Conservation (phyloP, 257 asterid genomes). For the Solanum pennellii region DNA sequence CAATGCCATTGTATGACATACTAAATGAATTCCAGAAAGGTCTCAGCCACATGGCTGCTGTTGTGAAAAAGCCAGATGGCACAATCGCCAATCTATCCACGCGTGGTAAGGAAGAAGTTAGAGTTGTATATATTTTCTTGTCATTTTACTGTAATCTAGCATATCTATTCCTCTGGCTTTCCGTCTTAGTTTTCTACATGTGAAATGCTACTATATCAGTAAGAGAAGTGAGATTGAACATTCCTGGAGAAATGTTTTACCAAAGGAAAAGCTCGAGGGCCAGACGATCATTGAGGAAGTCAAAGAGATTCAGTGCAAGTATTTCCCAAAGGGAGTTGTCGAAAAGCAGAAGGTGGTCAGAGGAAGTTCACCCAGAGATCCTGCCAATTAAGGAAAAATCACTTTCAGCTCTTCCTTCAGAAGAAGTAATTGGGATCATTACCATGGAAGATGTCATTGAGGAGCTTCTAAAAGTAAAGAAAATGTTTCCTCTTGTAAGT, state of each 20-base stretch:
- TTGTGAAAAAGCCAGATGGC: slow-evolving; percentile 21
- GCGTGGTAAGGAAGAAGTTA: not conserved
- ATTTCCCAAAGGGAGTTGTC: slow-evolving; percentile 9
- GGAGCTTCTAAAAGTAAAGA: slow-evolving; percentile 12
- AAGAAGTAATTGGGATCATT: slow-evolving; percentile 21
- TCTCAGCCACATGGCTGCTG: slow-evolving; percentile 78
- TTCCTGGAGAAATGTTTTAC: not conserved
- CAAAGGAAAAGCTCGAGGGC: slow-evolving; percentile 4
- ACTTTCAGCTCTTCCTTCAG: not conserved
- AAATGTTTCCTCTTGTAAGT: not conserved
- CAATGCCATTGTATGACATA: slow-evolving; percentile 44
- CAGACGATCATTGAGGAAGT: slow-evolving; percentile 8
- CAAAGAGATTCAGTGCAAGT: slow-evolving; percentile 3
- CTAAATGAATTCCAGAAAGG: slow-evolving; percentile 75
- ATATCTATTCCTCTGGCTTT: not conserved
- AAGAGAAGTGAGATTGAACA: slow-evolving; percentile 16
- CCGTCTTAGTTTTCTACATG: not conserved
- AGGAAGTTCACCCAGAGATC: slow-evolving; percentile 26
- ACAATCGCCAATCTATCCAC: not conserved
- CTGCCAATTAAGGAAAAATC: slow-evolving; percentile 11
- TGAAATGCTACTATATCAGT: not conserved
- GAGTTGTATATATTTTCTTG: not conserved
- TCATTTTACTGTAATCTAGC: not conserved
- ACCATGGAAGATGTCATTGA: slow-evolving; percentile 37
- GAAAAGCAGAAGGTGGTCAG: slow-evolving; percentile 25